Base-by-base conservation (phyloP, 2,329 filamentous ascomycete species). In the Westerdykella sp. region DNA sequence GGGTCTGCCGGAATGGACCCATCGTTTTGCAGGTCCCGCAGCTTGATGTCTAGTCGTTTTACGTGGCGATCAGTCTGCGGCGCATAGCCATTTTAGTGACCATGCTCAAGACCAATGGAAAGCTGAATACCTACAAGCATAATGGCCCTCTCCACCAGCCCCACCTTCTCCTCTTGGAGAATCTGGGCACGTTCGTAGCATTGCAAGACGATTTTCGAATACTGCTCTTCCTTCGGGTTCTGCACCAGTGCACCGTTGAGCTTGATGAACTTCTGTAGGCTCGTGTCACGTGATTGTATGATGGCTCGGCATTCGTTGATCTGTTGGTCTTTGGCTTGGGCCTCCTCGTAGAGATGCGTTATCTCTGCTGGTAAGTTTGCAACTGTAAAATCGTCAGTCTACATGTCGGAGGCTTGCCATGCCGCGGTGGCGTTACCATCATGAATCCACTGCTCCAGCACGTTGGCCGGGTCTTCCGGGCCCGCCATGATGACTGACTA, bases 311-410 rank as follows among this genome's bases (percentile, higher is more conserved):
- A 83, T 38, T 87, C 81, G 59, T 79, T 73, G 53, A 87, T 84
- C 51, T 81, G 75, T 39, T 79, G 76, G 63, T 94, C 87, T 66
- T 90, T 91, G 62, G 86, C 83, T 59, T 81, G 75, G 50, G 91
- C 86, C 68, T 93, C 87, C 61, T 90, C 86, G 59, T 90, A 84
- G 49, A 91, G 76, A 69, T 90, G 89, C 15, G 83, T 82, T 46
- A 93, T 82, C 68, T 93, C 87, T 50, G 87, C 84, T 48, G 86
- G 86, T 22, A 91, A 75, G 59, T 93, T 93, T 56, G 85, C 81
- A 15, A 85, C 84, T 74, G 48, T 5, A 10, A 21, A 7, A 16
- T 6, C 10, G 37, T 63, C 42, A 59, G 51, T 40, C 23, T 35
- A 15, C 16, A 21, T 28, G 45, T 25, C 40, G 22, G 28, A 21